These are phyloP conservation scores for Chalciporus piperatus DNA, from an alignment of 768 basidiomycete genomes.

Conservation along the genomic window DNA sequence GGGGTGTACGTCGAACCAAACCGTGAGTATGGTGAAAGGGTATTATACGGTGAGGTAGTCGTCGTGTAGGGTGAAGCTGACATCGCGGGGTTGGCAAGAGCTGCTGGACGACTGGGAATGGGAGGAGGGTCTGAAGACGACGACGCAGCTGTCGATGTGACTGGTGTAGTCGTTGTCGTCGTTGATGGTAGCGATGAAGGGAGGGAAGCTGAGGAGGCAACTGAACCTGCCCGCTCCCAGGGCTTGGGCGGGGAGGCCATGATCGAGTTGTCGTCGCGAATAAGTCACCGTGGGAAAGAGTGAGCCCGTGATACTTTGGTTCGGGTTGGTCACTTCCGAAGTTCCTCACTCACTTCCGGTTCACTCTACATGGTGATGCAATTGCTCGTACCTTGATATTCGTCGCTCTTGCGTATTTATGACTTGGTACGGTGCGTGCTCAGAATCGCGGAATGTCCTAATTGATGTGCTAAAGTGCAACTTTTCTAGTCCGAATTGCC, in stretches of 20 bases:
- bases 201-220: constrained; percentile 28
- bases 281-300: constrained; percentile 16
- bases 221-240: constrained; percentile 67
- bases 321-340: no score
- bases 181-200: constrained; percentile 26
- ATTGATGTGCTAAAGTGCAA: no score
- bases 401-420: neutral
- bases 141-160: constrained; percentile 19
- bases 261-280: constrained; percentile 29
- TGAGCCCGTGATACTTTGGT: neutral
- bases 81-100: constrained; percentile 41
- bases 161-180: constrained; percentile 18
- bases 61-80: constrained; percentile 34
- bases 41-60: constrained; percentile 40
- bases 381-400: no score
- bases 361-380: no score
- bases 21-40: constrained; percentile 47
- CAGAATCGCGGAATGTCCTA: no score
- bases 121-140: constrained; percentile 37
- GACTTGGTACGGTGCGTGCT: neutral
- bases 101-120: constrained; percentile 63
- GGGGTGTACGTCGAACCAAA: constrained; percentile 36
- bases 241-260: constrained; percentile 87
- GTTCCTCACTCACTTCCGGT: no score
- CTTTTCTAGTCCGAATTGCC: neutral